Percentiles rank a stretch among this genome's conserved stretches.
Evolutionary conservation across 2,329 filamentous ascomycete species (phyloP).

Genomic region (Exophiala sp.): DNA sequence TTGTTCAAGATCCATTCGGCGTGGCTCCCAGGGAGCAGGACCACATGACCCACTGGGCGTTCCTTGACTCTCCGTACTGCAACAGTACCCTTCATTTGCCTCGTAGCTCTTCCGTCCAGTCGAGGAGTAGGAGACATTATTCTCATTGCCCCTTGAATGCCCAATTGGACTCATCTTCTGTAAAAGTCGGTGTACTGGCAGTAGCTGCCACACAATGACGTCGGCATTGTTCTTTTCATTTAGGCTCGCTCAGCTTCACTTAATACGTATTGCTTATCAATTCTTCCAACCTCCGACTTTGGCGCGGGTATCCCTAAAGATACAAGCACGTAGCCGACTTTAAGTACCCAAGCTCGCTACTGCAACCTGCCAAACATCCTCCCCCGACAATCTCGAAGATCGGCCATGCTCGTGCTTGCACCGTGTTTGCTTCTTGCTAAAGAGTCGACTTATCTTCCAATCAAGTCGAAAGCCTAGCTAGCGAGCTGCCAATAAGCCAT

Average conservation of each 20-base stretch:
- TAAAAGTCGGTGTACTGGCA: background rate
- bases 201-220: slow-evolving; percentile 21
- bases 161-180: background rate
- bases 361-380: background rate
- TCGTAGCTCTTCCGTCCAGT: background rate
- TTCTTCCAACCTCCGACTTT: background rate
- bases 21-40: background rate
- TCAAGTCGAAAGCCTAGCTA: slow-evolving; percentile 1
- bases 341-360: background rate
- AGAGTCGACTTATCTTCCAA: slow-evolving; percentile 2
- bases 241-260: background rate
- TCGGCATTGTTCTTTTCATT: slow-evolving; percentile 4
- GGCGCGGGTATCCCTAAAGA: background rate
- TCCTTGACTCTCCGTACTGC: no score
- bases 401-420: background rate
- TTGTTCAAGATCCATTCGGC: background rate
- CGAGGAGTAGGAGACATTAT: background rate
- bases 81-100: background rate
- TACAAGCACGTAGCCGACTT: no score
- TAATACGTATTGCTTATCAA: slow-evolving; percentile 10
- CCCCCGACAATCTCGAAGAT: background rate
- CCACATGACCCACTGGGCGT: background rate
- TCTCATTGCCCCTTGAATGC: no score
- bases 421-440: slow-evolving; percentile 10
- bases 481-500: slow-evolving; percentile 12